Evolutionary conservation across 2,329 filamentous ascomycete species (phyloP).

Genomic region (Fusarium sp.): DNA sequence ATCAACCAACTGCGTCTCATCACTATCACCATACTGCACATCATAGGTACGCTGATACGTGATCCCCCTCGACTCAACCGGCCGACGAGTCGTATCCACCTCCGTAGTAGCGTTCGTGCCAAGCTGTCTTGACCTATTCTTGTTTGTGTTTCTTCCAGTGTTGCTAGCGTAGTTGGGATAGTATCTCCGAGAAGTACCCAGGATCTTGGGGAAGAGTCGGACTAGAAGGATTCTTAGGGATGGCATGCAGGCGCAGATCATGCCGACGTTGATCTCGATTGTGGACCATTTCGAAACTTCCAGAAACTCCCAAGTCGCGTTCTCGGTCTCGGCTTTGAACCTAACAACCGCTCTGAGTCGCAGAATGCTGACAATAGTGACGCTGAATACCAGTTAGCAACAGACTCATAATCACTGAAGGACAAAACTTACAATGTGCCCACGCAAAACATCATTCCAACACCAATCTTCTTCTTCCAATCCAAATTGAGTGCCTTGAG

Average conservation of each 20-base stretch:
- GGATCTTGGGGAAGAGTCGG: slow-evolving; percentile 50
- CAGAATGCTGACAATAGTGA: slow-evolving; percentile 51
- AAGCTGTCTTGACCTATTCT: slow-evolving; percentile 19
- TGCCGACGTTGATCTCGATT: slow-evolving; percentile 51
- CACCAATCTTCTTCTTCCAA: slow-evolving; percentile 58
- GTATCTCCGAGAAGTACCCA: slow-evolving; percentile 45
- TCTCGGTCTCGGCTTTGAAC: slow-evolving; percentile 43
- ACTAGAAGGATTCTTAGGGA: slow-evolving; percentile 49
- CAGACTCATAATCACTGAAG: neutral
- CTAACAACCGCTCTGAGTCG: slow-evolving; percentile 48
- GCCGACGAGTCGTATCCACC: slow-evolving; percentile 33
- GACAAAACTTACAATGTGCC: slow-evolving; percentile 54
- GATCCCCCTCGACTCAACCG: slow-evolving; percentile 42
- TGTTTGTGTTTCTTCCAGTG: slow-evolving; percentile 13
- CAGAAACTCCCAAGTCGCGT: slow-evolving; percentile 49
- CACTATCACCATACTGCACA: slow-evolving; percentile 47
- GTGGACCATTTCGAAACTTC: slow-evolving; percentile 49
- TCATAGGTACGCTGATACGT: slow-evolving; percentile 48
- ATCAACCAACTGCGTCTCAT: slow-evolving; percentile 47
- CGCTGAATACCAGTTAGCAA: slow-evolving; percentile 37
- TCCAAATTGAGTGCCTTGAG: slow-evolving; percentile 53
- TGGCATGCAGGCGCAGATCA: slow-evolving; percentile 53
- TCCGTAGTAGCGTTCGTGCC: slow-evolving; percentile 40
- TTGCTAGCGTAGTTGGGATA: slow-evolving; percentile 41
- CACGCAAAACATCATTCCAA: slow-evolving; percentile 60